Evolutionary conservation across 495 filamentous ascomycete genomes (phyloP), one percentile per base, ranked within the genome.

Genomic region (Xylaria telfairii): DNA sequence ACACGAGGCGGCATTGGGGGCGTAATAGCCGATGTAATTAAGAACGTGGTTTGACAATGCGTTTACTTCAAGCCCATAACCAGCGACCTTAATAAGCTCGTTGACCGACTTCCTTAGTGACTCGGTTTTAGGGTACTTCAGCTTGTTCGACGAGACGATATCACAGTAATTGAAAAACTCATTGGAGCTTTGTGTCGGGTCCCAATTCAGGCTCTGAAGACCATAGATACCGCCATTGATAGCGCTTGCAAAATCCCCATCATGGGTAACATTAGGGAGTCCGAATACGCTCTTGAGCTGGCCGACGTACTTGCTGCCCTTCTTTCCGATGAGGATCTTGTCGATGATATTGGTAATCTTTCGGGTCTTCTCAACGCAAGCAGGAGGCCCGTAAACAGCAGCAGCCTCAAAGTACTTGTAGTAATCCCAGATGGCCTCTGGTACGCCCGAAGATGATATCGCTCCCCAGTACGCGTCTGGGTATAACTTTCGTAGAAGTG

Each of bases 361-460:
- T 72, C 89, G 88, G 1, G 85, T 87, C 7, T 82, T 79, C 0
- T 75, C 71, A 39, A 92, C 85, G 73, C 90, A 92, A 32, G 81
- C 81, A 13, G 78, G 78, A 0, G 81, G 83, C 0, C 73, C 78
- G 53, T 85, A 91, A 21, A 87, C 77, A 0, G 89, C 83, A 26
- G 91, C 86, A 0, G 91, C 89, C 75, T 90, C 89, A 71, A 83
- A 91, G 80, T 92, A 93, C 67, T 88, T 67, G 90, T 90, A 92
- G 75, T 88, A 93, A 67, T 93, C 90, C 73, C 86, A 87, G 59
- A 93, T 91, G 8, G 92, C 91, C 67, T 87, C 84, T 0, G 90
- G 90, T 4, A 93, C 91, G 1, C 89, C 91, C 4, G 91, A 92
- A 0, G 89, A 91, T 0, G 89, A 88, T 42, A 94, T 92, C 0